Base-by-base conservation (phyloP, 139 green algal species). In the Bryopsis sp. region DNA sequence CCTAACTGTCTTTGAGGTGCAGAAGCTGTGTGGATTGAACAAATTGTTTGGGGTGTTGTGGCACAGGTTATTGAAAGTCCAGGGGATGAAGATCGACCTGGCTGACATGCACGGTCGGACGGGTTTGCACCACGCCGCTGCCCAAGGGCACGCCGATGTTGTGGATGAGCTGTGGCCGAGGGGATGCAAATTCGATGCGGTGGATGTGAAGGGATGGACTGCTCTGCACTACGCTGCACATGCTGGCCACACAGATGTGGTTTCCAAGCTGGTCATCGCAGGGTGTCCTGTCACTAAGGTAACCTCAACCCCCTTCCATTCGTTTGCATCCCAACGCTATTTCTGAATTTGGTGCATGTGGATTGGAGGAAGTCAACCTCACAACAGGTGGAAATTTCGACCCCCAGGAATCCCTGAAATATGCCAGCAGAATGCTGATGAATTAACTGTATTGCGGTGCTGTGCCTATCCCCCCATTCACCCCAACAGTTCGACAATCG, bases 191-290 rank as follows among this genome's bases (percentile, higher is more conserved):
- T 39, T 67, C 15, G 59, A 67, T 67, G 59, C 59, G 19, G 34
- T 24, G 28, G 62, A 69, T 5, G 24, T n/a, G 33, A 37, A 58
- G 43, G 59, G 31, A 11, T 67, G 59, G 59, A 67, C 59, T 67
- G 65, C 79, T 0, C 72, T 85, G 36, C 79, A 85, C 70, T 82
- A 79, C 58, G 79, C 79, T 6, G 70, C 77, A 2, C 58, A 78
- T 3, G 62, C 39, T 15, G 79, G 79, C 1, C 75, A 78, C 61
- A 39, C 48, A 0, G 74, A 68, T 31, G 79, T 85, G 39, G 72
- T 81, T 8, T 47, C n/a, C 22, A 47, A 74, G 8, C 70, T 85
- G 6, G 48, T 85, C 36, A 78, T 82, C 64, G 78, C 78, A 26
- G 79, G 78, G 5, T 71, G 47, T 37, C 48, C 60, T 6, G 72